Percentiles rank a stretch among this genome's conserved stretches.
Conservation (phyloP, 306 rosid genomes). For the Prunus campanulata region DNA sequence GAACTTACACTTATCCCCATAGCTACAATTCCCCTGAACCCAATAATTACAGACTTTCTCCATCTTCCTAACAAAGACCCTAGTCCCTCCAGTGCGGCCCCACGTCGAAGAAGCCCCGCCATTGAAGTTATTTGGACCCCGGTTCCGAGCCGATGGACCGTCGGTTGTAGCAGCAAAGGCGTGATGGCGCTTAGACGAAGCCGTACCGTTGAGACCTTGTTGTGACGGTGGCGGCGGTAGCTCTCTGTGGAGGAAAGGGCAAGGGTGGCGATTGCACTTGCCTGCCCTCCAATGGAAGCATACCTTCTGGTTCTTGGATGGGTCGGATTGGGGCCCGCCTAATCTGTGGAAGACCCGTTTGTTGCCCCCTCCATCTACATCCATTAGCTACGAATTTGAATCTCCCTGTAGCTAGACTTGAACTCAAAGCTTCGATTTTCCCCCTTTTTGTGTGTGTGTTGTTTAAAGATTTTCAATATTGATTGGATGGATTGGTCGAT, state of each 20-base stretch:
- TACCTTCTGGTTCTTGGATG: constrained; percentile 56
- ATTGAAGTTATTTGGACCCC: constrained; percentile 43
- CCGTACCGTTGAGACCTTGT: constrained; percentile 42
- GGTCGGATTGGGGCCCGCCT: constrained; percentile 46
- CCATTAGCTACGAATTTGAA: constrained; percentile 44
- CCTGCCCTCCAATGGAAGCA: constrained; percentile 96
- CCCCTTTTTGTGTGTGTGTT: background rate
- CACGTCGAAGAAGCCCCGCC: constrained; percentile 42
- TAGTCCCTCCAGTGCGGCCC: constrained; percentile 61
- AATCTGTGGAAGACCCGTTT: constrained; percentile 77
- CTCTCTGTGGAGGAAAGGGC: constrained; percentile 72
- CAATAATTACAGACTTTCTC: constrained; percentile 75
- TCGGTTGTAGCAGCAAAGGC: constrained; percentile 36
- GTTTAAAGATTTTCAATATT: background rate
- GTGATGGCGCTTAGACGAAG: constrained; percentile 57
- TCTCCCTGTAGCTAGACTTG: background rate
- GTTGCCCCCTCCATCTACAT: constrained; percentile 61
- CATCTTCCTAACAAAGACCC: constrained; percentile 47
- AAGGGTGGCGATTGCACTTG: constrained; percentile 78
- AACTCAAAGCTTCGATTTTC: background rate
- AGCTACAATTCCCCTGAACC: constrained; percentile 72
- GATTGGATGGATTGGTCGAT: background rate
- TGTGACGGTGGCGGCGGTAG: constrained; percentile 29
- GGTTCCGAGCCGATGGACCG: constrained; percentile 54
- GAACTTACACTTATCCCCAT: constrained; percentile 72